A percentile compares a stretch with the other conserved stretches of the same genome.
phyloP scores from a whole-genome alignment of 176 grass and related monocot species.

The Hyparrhenia diplandra region DNA sequence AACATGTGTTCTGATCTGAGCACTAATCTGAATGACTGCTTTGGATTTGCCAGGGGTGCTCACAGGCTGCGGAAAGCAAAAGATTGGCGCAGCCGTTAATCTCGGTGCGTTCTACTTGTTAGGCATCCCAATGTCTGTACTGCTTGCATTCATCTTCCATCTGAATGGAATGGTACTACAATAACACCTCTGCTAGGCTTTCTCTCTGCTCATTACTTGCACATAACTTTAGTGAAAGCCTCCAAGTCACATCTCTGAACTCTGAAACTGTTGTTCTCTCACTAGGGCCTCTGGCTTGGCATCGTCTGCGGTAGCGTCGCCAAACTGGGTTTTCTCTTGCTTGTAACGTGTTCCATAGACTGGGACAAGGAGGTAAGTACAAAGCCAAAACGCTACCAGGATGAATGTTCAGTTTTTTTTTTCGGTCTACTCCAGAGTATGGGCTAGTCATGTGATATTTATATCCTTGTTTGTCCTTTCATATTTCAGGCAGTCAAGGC shows the following conservation, averaged over 20 bases:
- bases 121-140: constrained; percentile 19
- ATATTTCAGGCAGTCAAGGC: background rate
- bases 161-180: constrained; percentile 29
- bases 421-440: background rate
- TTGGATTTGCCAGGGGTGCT: constrained; percentile 1
- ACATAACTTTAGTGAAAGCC: background rate
- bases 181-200: background rate
- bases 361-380: background rate
- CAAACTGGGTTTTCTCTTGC: background rate
- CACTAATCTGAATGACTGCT: background rate
- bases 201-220: background rate
- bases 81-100: constrained; percentile 20
- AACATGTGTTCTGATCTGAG: background rate
- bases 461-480: background rate
- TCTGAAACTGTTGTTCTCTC: background rate
- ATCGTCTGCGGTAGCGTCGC: background rate
- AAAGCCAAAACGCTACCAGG: no score
- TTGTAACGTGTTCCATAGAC: background rate
- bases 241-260: background rate
- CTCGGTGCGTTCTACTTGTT: constrained; percentile 19
- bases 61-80: constrained; percentile 31
- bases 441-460: background rate
- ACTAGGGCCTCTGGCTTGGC: background rate
- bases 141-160: constrained; percentile 29
- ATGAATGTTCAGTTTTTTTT: background rate